A percentile compares a stretch with the other conserved stretches of the same genome.
Conservation (phyloP, 2,329 filamentous ascomycete species). For the Cladorrhinum sp. region DNA sequence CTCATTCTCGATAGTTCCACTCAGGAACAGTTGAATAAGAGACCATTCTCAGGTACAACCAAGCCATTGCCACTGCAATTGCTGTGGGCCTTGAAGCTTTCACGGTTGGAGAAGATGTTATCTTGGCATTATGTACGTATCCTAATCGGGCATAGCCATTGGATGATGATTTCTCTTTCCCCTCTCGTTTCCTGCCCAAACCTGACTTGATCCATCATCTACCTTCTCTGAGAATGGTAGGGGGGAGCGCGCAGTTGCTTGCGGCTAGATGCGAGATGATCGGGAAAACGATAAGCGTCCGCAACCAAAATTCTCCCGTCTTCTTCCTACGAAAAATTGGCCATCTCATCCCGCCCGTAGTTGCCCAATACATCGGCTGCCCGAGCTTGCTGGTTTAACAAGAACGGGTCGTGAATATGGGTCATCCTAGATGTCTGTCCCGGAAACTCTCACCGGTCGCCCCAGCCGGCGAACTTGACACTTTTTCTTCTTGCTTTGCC, state of each 20-base stretch:
- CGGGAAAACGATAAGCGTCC: neutral
- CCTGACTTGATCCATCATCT: too few relatives aligned
- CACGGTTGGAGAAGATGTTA: too few relatives aligned
- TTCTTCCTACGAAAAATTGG: too few relatives aligned
- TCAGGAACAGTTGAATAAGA: neutral
- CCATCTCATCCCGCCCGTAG: neutral
- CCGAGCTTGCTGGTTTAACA: neutral
- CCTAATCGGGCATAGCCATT: too few relatives aligned
- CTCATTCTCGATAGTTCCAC: neutral
- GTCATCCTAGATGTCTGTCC: neutral
- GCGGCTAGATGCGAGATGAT: neutral
- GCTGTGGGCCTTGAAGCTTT: too few relatives aligned
- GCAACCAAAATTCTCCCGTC: too few relatives aligned
- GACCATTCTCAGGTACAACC: neutral
- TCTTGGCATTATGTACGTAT: too few relatives aligned
- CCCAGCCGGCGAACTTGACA: neutral
- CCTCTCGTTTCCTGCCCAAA: too few relatives aligned
- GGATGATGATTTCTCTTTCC: too few relatives aligned
- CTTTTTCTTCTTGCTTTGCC: neutral
- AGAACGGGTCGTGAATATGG: neutral
- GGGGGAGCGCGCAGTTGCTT: too few relatives aligned
- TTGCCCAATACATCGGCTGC: neutral
- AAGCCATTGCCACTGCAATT: too few relatives aligned
- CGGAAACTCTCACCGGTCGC: neutral
- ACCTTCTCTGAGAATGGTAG: too few relatives aligned